Percentiles rank a stretch among this genome's conserved stretches.
These are phyloP conservation scores for Nakazawaea wyomingensis DNA, from an alignment of 805 yeast species.

Conservation along the genomic window DNA sequence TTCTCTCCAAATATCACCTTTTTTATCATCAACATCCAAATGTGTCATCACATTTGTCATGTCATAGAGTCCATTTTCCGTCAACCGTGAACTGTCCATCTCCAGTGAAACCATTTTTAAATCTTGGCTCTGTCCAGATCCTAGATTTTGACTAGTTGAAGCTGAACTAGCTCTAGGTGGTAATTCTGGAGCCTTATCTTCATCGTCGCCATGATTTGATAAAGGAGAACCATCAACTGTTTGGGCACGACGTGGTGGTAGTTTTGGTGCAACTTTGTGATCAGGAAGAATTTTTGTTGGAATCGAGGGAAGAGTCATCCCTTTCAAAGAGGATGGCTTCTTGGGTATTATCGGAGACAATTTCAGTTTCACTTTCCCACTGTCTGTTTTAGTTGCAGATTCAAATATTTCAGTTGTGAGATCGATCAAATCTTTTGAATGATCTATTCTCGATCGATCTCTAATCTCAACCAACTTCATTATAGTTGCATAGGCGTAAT, in stretches of 20 bases:
- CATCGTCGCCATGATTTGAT: conserved; percentile 6
- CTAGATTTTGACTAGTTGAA: no score
- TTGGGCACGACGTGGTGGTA: conserved; percentile 10
- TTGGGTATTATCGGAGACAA: conserved; percentile 40
- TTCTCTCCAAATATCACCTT: conserved; percentile 50
- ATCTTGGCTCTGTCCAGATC: background rate
- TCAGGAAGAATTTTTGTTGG: no score
- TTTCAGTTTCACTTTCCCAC: conserved; percentile 5
- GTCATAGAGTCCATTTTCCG: conserved; percentile 7
- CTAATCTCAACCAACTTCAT: background rate
- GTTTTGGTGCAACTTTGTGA: no score
- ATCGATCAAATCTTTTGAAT: conserved; percentile 29
- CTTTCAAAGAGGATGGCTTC: conserved; percentile 39
- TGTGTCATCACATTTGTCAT: conserved; percentile 17
- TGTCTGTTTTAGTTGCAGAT: background rate
- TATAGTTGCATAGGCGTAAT: conserved; percentile 14
- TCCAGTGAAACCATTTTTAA: background rate
- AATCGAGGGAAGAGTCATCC: no score
- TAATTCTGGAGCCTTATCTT: conserved; percentile 21
- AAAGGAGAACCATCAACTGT: background rate
- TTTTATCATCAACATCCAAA: conserved; percentile 36
- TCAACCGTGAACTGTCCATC: conserved; percentile 12
- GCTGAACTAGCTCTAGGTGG: conserved; percentile 6
- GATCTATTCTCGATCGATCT: conserved; percentile 18
- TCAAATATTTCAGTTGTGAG: conserved; percentile 21